A percentile compares a stretch with the other conserved stretches of the same genome.
These are phyloP conservation scores for Pisolithus marmoratus DNA, from an alignment of 768 basidiomycete species.

Conservation along the genomic window DNA sequence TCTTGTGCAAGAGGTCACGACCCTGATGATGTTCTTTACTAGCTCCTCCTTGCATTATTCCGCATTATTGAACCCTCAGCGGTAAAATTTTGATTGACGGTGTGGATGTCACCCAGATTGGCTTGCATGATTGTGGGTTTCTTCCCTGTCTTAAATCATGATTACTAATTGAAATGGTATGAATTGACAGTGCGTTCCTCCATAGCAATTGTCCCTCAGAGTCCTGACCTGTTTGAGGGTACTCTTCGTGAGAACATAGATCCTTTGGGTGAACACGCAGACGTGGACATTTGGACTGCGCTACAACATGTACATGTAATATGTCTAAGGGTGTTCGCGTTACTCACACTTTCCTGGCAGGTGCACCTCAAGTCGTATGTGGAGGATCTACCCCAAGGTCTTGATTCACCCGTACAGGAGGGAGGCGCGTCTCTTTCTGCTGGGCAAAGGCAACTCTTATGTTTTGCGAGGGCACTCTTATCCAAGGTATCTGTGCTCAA, in stretches of 20 bases:
- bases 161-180: not conserved
- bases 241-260: slow-evolving; percentile 86
- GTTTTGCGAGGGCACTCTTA: slow-evolving; percentile 81
- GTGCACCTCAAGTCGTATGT: slow-evolving; percentile 66
- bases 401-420: slow-evolving; percentile 72
- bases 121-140: slow-evolving; percentile 50
- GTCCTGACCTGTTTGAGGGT: slow-evolving; percentile 64
- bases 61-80: slow-evolving; percentile 65
- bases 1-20: not conserved
- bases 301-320: slow-evolving; percentile 53
- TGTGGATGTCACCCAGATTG: slow-evolving; percentile 70
- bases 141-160: not conserved
- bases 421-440: slow-evolving; percentile 77
- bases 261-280: slow-evolving; percentile 67
- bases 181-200: slow-evolving; percentile 51
- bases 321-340: not conserved
- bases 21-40: not conserved
- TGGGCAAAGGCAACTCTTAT: slow-evolving; percentile 84
- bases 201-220: slow-evolving; percentile 86
- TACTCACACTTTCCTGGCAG: slow-evolving; percentile 26
- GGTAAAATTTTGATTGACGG: slow-evolving; percentile 71
- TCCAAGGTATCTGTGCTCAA: slow-evolving; percentile 47
- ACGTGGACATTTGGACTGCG: slow-evolving; percentile 84
- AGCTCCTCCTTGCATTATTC: slow-evolving; percentile 69
- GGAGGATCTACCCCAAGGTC: slow-evolving; percentile 54